Percentiles rank a stretch among this genome's conserved stretches.
Evolutionary conservation across 352 stramenopile genomes (phyloP).

Genomic region (Pythium chondricola): DNA sequence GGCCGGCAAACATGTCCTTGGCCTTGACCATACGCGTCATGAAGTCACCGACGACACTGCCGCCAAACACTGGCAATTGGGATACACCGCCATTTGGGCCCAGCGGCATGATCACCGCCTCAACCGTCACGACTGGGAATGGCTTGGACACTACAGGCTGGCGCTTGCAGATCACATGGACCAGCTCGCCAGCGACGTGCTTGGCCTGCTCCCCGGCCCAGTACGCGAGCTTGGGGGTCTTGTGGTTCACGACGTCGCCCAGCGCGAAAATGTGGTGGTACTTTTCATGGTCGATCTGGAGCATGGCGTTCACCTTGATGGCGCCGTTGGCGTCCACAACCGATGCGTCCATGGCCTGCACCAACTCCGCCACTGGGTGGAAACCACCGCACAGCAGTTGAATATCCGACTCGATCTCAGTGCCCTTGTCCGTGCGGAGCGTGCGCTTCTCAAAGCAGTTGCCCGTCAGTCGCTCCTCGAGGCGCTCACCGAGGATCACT

Average conservation of each 20-base stretch:
- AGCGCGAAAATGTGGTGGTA: constrained; percentile 47
- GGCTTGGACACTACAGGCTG: constrained; percentile 30
- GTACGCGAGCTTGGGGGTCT: constrained; percentile 35
- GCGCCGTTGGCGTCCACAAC: constrained; percentile 30
- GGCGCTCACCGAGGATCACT: constrained; percentile 47
- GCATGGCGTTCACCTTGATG: constrained; percentile 37
- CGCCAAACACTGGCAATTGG: constrained; percentile 22
- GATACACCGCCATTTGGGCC: constrained; percentile 23
- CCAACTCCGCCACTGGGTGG: constrained; percentile 22
- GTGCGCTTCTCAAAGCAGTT: constrained; percentile 34
- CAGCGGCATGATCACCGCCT: constrained; percentile 23
- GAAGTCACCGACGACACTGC: constrained; percentile 21
- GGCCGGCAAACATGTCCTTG: constrained; percentile 20
- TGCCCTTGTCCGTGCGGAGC: constrained; percentile 44
- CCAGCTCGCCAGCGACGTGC: constrained; percentile 32
- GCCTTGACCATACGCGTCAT: constrained; percentile 24
- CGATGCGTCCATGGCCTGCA: constrained; percentile 24
- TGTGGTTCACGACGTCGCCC: constrained; percentile 43
- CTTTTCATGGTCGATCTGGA: constrained; percentile 35
- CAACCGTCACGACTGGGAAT: constrained; percentile 18
- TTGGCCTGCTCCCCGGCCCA: constrained; percentile 35
- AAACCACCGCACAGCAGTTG: constrained; percentile 43
- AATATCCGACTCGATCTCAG: constrained; percentile 44
- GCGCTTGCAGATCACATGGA: constrained; percentile 28
- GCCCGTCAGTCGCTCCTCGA: constrained; percentile 29